Conservation (phyloP, 2,329 filamentous ascomycete species). For the Hypomyces rosellus region DNA sequence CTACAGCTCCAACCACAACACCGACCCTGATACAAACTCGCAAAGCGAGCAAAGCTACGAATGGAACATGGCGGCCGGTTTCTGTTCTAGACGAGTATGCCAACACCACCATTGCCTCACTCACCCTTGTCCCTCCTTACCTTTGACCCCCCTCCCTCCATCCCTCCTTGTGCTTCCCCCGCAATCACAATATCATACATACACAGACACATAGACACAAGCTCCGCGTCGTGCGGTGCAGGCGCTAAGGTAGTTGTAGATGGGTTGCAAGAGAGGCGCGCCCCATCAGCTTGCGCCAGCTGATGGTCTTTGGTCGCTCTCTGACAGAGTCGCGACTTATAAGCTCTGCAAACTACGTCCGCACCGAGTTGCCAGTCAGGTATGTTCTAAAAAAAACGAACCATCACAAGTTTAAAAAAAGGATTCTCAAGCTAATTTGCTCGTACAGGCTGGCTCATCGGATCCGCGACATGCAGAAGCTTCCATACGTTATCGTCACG, state of each 20-base stretch:
- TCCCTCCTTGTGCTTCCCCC: background rate
- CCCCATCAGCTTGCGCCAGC: constrained; percentile 91
- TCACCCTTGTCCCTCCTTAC: constrained; percentile 7
- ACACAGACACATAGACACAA: background rate
- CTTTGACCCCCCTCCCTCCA: background rate
- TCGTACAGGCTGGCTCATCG: constrained; percentile 73
- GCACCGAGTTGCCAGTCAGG: constrained; percentile 64
- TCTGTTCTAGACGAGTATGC: constrained; percentile 59
- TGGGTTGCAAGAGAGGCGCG: constrained; percentile 90
- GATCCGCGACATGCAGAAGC: constrained; percentile 91
- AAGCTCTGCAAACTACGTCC: constrained; percentile 95
- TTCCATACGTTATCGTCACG: constrained; percentile 94
- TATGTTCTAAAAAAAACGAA: constrained; percentile 4
- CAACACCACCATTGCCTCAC: too few species aligned
- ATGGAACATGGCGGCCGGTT: constrained; percentile 53
- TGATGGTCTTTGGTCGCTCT: constrained; percentile 95
- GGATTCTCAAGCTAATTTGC: background rate
- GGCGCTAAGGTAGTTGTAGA: constrained; percentile 39
- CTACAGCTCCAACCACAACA: background rate
- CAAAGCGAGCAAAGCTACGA: constrained; percentile 19
- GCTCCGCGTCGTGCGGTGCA: background rate
- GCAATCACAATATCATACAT: background rate
- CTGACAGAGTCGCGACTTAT: constrained; percentile 84
- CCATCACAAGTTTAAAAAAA: background rate
- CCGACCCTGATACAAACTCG: constrained; percentile 12